Evolutionary conservation across 1,284 basidiomycete species (phyloP).

Genomic region (Puccinia brachypodii): DNA sequence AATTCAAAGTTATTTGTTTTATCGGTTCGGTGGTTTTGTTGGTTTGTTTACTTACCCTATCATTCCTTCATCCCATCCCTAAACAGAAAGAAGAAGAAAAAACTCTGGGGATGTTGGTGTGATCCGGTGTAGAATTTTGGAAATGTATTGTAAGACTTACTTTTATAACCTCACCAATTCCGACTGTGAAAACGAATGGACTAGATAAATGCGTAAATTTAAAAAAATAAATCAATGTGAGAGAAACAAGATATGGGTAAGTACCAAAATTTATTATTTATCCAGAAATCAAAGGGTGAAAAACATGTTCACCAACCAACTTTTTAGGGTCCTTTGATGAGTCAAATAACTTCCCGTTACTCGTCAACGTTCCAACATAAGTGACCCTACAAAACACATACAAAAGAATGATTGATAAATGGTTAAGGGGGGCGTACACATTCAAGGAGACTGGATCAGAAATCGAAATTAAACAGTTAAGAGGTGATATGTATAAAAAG

Average conservation of each 20-base stretch:
- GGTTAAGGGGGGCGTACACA: background rate
- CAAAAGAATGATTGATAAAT: background rate
- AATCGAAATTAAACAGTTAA: background rate
- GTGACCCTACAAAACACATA: background rate
- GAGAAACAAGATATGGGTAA: no score
- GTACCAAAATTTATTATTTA: no score
- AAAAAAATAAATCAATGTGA: background rate
- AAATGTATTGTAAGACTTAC: slow-evolving; percentile 11
- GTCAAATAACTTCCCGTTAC: slow-evolving; percentile 29
- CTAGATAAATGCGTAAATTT: background rate
- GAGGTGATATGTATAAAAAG: background rate
- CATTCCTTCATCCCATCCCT: slow-evolving; percentile 46
- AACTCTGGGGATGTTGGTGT: no score
- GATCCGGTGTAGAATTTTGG: no score
- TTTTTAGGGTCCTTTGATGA: slow-evolving; percentile 18
- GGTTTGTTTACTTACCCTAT: background rate
- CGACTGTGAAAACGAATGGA: slow-evolving; percentile 35
- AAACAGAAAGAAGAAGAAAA: background rate
- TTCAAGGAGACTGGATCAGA: background rate
- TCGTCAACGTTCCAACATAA: slow-evolving; percentile 33
- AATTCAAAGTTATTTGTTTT: no score
- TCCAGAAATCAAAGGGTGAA: no score
- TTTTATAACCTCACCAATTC: slow-evolving; percentile 37
- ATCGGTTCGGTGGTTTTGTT: background rate
- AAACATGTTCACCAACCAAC: no score